Percentiles rank a stretch among this genome's conserved stretches.
Conservation (phyloP, 495 filamentous ascomycete genomes). For the Neurospora intermedia region DNA sequence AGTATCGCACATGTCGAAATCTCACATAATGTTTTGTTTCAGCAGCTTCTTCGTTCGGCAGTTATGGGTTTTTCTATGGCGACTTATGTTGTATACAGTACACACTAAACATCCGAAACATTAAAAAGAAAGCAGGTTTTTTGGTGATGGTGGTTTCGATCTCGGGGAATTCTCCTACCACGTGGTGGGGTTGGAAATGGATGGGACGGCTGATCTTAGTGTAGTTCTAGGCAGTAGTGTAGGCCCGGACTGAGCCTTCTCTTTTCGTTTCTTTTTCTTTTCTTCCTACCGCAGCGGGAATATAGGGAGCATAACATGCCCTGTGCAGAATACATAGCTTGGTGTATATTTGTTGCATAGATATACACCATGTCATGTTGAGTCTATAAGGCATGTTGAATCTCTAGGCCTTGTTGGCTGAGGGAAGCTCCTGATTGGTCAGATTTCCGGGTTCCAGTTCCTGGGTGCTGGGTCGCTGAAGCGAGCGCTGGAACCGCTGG, state of each 20-base stretch:
- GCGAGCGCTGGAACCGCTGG: too few relatives aligned
- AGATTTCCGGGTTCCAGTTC: too few relatives aligned
- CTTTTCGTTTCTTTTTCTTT: not conserved
- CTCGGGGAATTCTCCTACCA: not conserved
- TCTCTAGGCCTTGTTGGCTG: too few relatives aligned
- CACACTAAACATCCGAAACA: not conserved
- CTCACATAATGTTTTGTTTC: not conserved
- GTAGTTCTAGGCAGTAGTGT: not conserved
- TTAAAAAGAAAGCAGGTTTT: not conserved
- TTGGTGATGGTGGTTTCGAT: not conserved
- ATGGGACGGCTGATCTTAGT: not conserved
- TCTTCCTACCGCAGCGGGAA: too few relatives aligned
- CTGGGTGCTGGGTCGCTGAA: too few relatives aligned
- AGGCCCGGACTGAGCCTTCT: not conserved
- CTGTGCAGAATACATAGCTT: too few relatives aligned
- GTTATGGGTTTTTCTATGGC: not conserved
- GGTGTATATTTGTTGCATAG: too few relatives aligned
- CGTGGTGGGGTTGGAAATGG: not conserved
- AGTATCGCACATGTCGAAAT: not conserved
- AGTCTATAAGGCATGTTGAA: too few relatives aligned
- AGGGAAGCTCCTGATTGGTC: too few relatives aligned
- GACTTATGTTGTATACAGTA: not conserved
- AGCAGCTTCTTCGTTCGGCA: not conserved
- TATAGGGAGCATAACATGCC: too few relatives aligned
- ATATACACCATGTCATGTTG: too few relatives aligned